Evolutionary conservation across 345 rosid genomes (phyloP), one percentile per base, ranked within the genome.

Genomic region (Brassica cretica): DNA sequence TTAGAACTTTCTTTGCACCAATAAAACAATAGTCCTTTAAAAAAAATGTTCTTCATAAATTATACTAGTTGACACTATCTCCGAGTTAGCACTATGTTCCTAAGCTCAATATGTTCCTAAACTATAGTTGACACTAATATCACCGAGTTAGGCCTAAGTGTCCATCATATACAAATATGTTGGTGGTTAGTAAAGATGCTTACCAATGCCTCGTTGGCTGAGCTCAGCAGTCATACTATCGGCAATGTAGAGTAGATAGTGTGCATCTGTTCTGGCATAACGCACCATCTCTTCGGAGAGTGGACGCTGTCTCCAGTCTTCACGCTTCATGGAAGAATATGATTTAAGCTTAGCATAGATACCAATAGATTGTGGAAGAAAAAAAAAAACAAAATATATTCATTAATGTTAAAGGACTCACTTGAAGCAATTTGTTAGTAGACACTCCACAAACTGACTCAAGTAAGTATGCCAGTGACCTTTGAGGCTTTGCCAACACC

Each of bases 301-400:
- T 0, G 96, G 99, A n/a, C 98, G 92, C 55, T 89, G 98, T 86
- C 99, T 95, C 98, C 99, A 93, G 78, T 95, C 99, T 86, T 93
- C 97, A 82, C 91, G 99, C 97, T 95, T 79, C 75, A 80, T 61
- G 64, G 58, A 46, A 76, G 68, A 78, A 78, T 24, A 70, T 33
- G n/a, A 33, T 29, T 25, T 35, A 74, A 79, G 72, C 73, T 56
- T 51, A 24, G 19, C 66, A 18, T 75, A 61, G 65, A 61, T 68
- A 59, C 39, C 18, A 30, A 64, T 11, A 18, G 12, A 63, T n/a
- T 5, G 11, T 60, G 11, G 11, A 4, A 0, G 6, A 5, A 11
- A 2, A 61, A 55, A 10, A 18, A 33, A 2, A 59, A 35, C 0
- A 8, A 29, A 10, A 73, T 10, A 25, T 8, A 41, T 5, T 33